Conservation (phyloP, 805 yeast species). For the Dipodascus geniculatus region DNA sequence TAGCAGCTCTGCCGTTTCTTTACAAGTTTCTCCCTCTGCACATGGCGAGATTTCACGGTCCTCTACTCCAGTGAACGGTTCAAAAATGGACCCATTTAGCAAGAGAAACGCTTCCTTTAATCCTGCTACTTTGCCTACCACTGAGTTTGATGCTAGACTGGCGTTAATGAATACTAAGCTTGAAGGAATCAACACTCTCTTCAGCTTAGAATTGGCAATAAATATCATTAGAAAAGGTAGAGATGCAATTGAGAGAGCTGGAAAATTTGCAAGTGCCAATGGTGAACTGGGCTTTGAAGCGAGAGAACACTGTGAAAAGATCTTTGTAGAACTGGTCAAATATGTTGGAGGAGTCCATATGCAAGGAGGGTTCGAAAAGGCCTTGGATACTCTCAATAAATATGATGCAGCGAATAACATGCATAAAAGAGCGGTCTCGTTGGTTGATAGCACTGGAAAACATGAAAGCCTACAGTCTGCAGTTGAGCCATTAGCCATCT, state of each 20-base stretch:
- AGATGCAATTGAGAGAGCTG: constrained; percentile 46
- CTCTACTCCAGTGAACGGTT: background rate
- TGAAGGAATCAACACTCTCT: constrained; percentile 60
- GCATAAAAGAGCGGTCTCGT: constrained; percentile 22
- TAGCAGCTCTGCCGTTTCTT: background rate
- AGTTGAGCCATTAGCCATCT: constrained; percentile 77
- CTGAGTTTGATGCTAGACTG: constrained; percentile 70
- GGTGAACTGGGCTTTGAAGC: constrained; percentile 28
- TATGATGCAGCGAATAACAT: constrained; percentile 44
- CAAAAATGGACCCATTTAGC: constrained; percentile 13
- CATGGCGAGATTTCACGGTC: constrained; percentile 5
- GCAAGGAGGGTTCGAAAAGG: constrained; percentile 74
- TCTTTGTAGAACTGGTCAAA: constrained; percentile 56
- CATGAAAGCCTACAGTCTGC: constrained; percentile 16
- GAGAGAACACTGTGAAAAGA: constrained; percentile 39
- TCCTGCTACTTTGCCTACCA: constrained; percentile 27
- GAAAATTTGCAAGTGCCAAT: constrained; percentile 30
- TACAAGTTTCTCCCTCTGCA: background rate
- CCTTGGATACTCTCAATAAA: constrained; percentile 53
- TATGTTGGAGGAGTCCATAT: constrained; percentile 63
- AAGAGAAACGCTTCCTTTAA: constrained; percentile 5
- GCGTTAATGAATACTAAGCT: constrained; percentile 67
- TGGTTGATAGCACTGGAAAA: constrained; percentile 4
- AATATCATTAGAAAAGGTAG: constrained; percentile 60
- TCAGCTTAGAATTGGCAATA: constrained; percentile 72